These are phyloP conservation scores for Mycena citricolor DNA, from an alignment of 1,284 basidiomycete species.

Conservation along the genomic window DNA sequence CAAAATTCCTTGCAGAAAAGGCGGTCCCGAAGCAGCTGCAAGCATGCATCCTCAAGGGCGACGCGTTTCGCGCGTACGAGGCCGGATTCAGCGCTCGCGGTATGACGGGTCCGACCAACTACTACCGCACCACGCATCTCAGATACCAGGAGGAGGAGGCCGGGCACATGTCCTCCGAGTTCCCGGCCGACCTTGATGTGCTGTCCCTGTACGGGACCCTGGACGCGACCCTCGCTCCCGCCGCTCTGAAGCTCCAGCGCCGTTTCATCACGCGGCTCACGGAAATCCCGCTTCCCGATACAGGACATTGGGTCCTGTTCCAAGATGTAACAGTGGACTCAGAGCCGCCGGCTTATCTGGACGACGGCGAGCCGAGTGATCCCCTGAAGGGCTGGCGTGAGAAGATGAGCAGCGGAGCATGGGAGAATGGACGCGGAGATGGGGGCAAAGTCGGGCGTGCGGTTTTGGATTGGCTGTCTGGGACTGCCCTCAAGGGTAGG, in stretches of 20 bases:
- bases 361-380: slow-evolving; percentile 2
- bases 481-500: too few relatives aligned
- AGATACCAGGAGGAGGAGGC: slow-evolving; percentile 65
- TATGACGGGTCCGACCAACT: slow-evolving; percentile 70
- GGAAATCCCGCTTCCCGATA: slow-evolving; percentile 48
- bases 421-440: slow-evolving; percentile 11
- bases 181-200: slow-evolving; percentile 43
- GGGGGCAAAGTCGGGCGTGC: slow-evolving; percentile 15
- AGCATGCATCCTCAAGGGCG: slow-evolving; percentile 18
- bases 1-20: slow-evolving; percentile 26
- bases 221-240: slow-evolving; percentile 37
- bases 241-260: slow-evolving; percentile 40
- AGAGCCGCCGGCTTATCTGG: slow-evolving; percentile 2
- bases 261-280: slow-evolving; percentile 50
- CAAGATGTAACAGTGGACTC: slow-evolving; percentile 30
- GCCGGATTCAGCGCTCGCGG: slow-evolving; percentile 28
- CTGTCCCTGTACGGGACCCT: slow-evolving; percentile 72
- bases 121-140: slow-evolving; percentile 56
- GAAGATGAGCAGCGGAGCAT: slow-evolving; percentile 7
- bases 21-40: slow-evolving; percentile 1
- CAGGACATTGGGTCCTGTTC: slow-evolving; percentile 69
- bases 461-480: slow-evolving; percentile 16
- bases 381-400: slow-evolving; percentile 13
- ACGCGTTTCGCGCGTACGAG: slow-evolving; percentile 6
- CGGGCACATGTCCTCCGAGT: slow-evolving; percentile 53